Conservation (phyloP, 352 stramenopile genomes). For the Pythium folliculosum region DNA sequence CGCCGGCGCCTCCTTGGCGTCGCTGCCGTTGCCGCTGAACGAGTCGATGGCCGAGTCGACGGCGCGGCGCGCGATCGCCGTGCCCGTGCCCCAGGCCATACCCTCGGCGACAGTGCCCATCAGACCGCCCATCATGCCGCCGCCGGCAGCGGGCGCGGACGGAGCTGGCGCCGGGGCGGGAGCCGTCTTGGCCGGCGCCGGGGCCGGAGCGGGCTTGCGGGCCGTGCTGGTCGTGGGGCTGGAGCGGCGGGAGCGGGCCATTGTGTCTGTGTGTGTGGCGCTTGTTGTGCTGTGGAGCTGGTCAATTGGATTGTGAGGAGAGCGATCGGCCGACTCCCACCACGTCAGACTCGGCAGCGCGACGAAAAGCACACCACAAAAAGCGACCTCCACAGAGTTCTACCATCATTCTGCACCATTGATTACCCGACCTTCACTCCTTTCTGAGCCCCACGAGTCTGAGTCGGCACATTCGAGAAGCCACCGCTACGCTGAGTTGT, state of each 20-base stretch:
- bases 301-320: conserved; percentile 15
- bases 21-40: conserved; percentile 43
- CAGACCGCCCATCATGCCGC: conserved; percentile 91
- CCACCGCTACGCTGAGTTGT: background rate
- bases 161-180: conserved; percentile 34
- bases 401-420: conserved; percentile 23
- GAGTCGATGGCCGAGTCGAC: conserved; percentile 69
- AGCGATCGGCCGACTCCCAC: background rate
- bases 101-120: conserved; percentile 94
- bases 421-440: conserved; percentile 23
- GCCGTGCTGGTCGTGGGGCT: conserved; percentile 33
- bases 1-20: conserved; percentile 41
- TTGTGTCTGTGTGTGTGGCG: conserved; percentile 27
- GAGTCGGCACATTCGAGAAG: conserved; percentile 17
- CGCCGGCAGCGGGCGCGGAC: conserved; percentile 32
- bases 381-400: background rate
- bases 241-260: conserved; percentile 73
- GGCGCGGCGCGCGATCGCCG: conserved; percentile 92
- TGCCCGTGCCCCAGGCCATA: conserved; percentile 97
- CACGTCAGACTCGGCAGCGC: conserved; percentile 13
- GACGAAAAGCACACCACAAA: conserved; percentile 6
- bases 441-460: conserved; percentile 1
- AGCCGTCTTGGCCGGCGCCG: conserved; percentile 32
- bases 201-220: conserved; percentile 40
- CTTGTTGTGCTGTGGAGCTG: background rate